Evolutionary conservation across 768 basidiomycete species (phyloP).

Genomic region (Boletellus sp.): DNA sequence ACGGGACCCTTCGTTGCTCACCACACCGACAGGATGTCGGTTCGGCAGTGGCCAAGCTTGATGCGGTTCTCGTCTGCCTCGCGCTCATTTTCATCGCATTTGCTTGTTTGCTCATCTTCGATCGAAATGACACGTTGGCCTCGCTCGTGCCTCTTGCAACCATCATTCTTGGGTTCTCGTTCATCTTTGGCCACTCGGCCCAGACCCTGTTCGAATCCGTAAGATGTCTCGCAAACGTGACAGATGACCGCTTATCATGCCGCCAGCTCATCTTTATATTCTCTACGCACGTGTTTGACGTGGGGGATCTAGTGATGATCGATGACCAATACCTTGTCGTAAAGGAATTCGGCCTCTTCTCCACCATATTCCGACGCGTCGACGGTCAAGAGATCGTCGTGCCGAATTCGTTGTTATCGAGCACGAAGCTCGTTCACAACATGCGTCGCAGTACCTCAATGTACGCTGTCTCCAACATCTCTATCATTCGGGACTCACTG

Average conservation of each 20-base stretch:
- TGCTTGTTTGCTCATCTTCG: slow-evolving; percentile 73
- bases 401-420: slow-evolving; percentile 69
- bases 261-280: slow-evolving; percentile 77
- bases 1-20: not conserved
- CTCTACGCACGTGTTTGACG: slow-evolving; percentile 82
- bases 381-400: slow-evolving; percentile 80
- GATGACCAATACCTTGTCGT: slow-evolving; percentile 51
- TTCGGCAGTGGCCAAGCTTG: slow-evolving; percentile 73
- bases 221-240: slow-evolving; percentile 17
- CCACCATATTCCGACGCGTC: slow-evolving; percentile 74
- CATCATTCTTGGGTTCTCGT: slow-evolving; percentile 78
- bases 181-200: slow-evolving; percentile 81
- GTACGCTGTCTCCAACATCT: slow-evolving; percentile 36
- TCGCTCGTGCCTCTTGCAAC: slow-evolving; percentile 79
- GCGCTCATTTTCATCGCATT: slow-evolving; percentile 61
- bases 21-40: slow-evolving; percentile 53
- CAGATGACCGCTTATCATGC: not conserved
- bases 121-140: slow-evolving; percentile 56
- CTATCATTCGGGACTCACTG: slow-evolving; percentile 2
- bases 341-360: slow-evolving; percentile 75
- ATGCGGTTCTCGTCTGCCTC: slow-evolving; percentile 63
- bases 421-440: slow-evolving; percentile 74
- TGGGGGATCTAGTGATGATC: slow-evolving; percentile 79
- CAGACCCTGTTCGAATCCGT: slow-evolving; percentile 77
- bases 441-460: slow-evolving; percentile 71